These are phyloP conservation scores for Globisporangium radiosum DNA, from an alignment of 352 stramenopile genomes.

Conservation along the genomic window DNA sequence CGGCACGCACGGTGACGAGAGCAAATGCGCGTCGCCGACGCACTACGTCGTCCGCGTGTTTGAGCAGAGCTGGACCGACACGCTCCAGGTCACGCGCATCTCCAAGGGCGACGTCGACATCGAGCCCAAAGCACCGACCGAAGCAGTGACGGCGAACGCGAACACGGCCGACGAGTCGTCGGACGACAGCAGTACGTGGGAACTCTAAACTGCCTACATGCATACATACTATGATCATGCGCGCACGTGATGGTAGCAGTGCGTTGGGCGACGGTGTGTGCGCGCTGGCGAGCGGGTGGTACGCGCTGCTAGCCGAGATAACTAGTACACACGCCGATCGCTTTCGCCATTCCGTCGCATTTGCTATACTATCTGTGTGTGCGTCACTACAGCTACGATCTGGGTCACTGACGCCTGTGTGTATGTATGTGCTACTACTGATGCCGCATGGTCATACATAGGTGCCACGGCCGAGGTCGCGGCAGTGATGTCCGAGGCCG, in stretches of 20 bases:
- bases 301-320: background rate
- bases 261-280: background rate
- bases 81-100: slow-evolving; percentile 57
- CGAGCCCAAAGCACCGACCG: background rate
- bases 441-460: too few species aligned
- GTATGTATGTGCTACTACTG: background rate
- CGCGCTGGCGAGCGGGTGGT: background rate
- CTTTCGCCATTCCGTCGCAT: background rate
- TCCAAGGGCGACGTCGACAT: background rate
- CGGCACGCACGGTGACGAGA: slow-evolving; percentile 6
- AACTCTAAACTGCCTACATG: slow-evolving; percentile 3
- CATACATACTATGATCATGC: background rate
- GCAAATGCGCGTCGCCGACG: slow-evolving; percentile 17
- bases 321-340: background rate
- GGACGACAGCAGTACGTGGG: slow-evolving; percentile 14
- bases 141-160: background rate
- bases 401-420: background rate
- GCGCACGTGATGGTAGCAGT: background rate
- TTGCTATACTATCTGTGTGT: background rate
- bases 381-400: background rate
- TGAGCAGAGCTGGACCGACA: slow-evolving; percentile 56
- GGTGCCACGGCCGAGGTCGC: background rate
- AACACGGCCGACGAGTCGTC: background rate
- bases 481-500: background rate
- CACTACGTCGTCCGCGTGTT: slow-evolving; percentile 52